Evolutionary conservation across 805 yeast species (phyloP).

Genomic region (Saturnispora bothae): DNA sequence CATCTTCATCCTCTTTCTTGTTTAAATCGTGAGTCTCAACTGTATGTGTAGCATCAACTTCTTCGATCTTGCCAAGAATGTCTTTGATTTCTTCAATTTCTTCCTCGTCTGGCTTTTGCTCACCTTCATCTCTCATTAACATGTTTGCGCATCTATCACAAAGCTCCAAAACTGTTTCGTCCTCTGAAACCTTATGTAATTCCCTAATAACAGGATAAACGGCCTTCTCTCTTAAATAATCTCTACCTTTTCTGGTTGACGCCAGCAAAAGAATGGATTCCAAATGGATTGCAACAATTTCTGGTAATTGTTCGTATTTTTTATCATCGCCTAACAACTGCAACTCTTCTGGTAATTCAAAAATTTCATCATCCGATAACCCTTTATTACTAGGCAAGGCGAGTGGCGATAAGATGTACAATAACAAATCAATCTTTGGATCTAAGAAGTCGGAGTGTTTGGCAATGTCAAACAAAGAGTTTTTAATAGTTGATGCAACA

Average conservation of each 20-base stretch:
- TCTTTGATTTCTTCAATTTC: slow-evolving; percentile 38
- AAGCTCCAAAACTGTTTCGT: slow-evolving; percentile 43
- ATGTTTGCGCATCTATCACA: slow-evolving; percentile 82
- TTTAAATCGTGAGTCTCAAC: slow-evolving; percentile 5
- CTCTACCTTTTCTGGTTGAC: slow-evolving; percentile 66
- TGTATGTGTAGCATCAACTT: slow-evolving; percentile 2
- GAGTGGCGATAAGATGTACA: slow-evolving; percentile 72
- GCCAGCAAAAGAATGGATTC: slow-evolving; percentile 74
- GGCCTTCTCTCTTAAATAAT: slow-evolving; percentile 63
- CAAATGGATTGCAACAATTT: slow-evolving; percentile 59
- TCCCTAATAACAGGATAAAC: slow-evolving; percentile 84
- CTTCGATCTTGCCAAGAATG: slow-evolving; percentile 29
- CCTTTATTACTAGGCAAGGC: slow-evolving; percentile 49
- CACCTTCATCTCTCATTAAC: slow-evolving; percentile 84
- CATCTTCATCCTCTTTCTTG: slow-evolving; percentile 6
- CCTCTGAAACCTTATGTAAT: slow-evolving; percentile 50
- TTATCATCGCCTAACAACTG: slow-evolving; percentile 71
- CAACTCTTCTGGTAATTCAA: slow-evolving; percentile 79
- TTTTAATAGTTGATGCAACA: slow-evolving; percentile 85
- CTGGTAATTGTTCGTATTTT: slow-evolving; percentile 58
- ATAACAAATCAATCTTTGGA: slow-evolving; percentile 63
- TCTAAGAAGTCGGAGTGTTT: slow-evolving; percentile 50
- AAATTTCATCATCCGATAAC: slow-evolving; percentile 74
- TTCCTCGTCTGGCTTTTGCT: slow-evolving; percentile 39
- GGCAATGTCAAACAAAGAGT: slow-evolving; percentile 71